Evolutionary conservation across 495 filamentous ascomycete species (phyloP).

Genomic region (Penicillium diatomitis): DNA sequence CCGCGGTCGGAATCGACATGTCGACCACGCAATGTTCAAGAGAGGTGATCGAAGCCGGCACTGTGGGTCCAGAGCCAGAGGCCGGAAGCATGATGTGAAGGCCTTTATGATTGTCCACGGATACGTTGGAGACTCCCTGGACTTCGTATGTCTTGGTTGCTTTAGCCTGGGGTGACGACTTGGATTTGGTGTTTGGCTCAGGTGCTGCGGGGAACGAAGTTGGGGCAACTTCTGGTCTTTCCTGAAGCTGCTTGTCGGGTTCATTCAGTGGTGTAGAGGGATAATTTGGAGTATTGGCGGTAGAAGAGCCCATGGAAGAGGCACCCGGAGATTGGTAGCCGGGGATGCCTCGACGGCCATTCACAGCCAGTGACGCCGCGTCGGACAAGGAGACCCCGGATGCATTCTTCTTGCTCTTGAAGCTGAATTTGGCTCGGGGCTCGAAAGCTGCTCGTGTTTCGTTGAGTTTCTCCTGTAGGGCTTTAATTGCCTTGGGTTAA

Average conservation of each 20-base stretch:
- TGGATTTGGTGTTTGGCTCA: slow-evolving; percentile 9
- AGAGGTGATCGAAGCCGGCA: slow-evolving; percentile 65
- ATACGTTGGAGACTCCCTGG: slow-evolving; percentile 42
- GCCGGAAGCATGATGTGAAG: slow-evolving; percentile 63
- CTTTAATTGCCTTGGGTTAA: slow-evolving; percentile 51
- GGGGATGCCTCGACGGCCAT: slow-evolving; percentile 34
- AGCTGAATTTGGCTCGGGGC: slow-evolving; percentile 63
- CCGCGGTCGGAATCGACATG: slow-evolving; percentile 57
- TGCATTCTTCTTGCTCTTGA: slow-evolving; percentile 55
- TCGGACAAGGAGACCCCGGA: slow-evolving; percentile 49
- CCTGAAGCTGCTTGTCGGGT: slow-evolving; percentile 27
- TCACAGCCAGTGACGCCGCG: slow-evolving; percentile 41
- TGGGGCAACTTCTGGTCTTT: slow-evolving; percentile 27
- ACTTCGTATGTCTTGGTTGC: slow-evolving; percentile 15
- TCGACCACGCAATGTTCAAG: slow-evolving; percentile 68
- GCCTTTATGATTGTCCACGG: slow-evolving; percentile 51
- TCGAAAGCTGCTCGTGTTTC: slow-evolving; percentile 47
- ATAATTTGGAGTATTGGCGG: slow-evolving; percentile 43
- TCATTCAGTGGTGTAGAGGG: slow-evolving; percentile 42
- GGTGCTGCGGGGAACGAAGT: slow-evolving; percentile 25
- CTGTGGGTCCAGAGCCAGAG: slow-evolving; percentile 54
- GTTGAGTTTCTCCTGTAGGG: slow-evolving; percentile 54
- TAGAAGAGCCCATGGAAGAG: slow-evolving; percentile 43
- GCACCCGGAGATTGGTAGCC: slow-evolving; percentile 33
- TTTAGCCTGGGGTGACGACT: slow-evolving; percentile 11